Conservation (phyloP, 306 rosid genomes). For the peach (Prunus persica) region Prunus_persica_NCBIv2 NC_034014.1:23163001-23163500, state of each 20-base stretch:
- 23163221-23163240: constrained; percentile 6
- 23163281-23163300: constrained; percentile 85
- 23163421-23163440: background rate
- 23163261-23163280: constrained; percentile 30
- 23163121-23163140: constrained; percentile 34
- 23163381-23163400: constrained; percentile 37
- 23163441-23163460: constrained; percentile 38
- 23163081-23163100: constrained; percentile 31
- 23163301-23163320: constrained; percentile 60
- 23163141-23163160: constrained; percentile 39
- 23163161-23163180: constrained; percentile 47
- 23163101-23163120: constrained; percentile 48
- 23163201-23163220: constrained; percentile 67
- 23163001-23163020: constrained; percentile 28
- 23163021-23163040: constrained; percentile 50
- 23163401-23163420: background rate
- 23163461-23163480: constrained; percentile 52
- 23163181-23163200: constrained; percentile 72
- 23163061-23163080: constrained; percentile 38
- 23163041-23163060: constrained; percentile 70
- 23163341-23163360: constrained; percentile 31
- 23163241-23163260: constrained; percentile 45
- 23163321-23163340: constrained; percentile 59
- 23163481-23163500: constrained; percentile 56
- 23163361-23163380: constrained; percentile 43